Conservation (phyloP, 2,329 filamentous ascomycete species). For the Trichoderma aggressivum region DNA sequence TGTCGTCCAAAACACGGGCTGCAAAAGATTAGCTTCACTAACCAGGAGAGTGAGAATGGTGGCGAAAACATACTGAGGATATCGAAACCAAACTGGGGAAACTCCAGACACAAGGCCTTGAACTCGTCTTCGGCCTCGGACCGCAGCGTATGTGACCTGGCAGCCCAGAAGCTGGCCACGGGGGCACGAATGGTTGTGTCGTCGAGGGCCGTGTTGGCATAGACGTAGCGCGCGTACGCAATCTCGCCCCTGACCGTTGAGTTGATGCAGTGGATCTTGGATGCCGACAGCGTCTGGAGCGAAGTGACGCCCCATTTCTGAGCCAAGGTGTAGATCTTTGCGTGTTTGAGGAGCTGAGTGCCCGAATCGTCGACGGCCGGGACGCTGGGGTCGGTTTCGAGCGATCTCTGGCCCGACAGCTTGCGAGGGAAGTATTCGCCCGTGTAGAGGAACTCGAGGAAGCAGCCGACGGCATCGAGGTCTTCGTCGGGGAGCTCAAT, state of each 20-base stretch:
- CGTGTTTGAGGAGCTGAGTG: constrained; percentile 80
- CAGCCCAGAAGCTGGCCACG: constrained; percentile 88
- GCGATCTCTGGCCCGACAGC: constrained; percentile 57
- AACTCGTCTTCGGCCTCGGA: constrained; percentile 86
- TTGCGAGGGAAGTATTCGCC: constrained; percentile 68
- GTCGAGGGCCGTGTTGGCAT: constrained; percentile 67
- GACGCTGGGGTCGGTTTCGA: constrained; percentile 65
- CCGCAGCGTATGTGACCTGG: constrained; percentile 72
- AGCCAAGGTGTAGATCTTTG: constrained; percentile 83
- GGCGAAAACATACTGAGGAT: constrained; percentile 64
- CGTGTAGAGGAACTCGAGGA: constrained; percentile 42
- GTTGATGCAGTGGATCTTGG: constrained; percentile 89
- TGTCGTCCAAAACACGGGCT: constrained; percentile 64
- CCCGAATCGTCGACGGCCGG: constrained; percentile 73
- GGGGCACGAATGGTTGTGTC: constrained; percentile 75
- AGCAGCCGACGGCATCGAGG: constrained; percentile 36
- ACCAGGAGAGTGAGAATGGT: too few species aligned
- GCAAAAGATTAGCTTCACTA: constrained; percentile 21
- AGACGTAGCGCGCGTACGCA: constrained; percentile 86
- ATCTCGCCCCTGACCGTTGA: constrained; percentile 88
- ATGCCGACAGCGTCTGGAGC: constrained; percentile 74
- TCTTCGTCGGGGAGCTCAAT: constrained; percentile 57
- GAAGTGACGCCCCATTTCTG: constrained; percentile 67
- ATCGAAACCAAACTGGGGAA: constrained; percentile 89
- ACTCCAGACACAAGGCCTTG: constrained; percentile 78